Evolutionary conservation across 495 filamentous ascomycete genomes (phyloP), one percentile per base, ranked within the genome.

Genomic region (Talaromyces stipitatus): DNA sequence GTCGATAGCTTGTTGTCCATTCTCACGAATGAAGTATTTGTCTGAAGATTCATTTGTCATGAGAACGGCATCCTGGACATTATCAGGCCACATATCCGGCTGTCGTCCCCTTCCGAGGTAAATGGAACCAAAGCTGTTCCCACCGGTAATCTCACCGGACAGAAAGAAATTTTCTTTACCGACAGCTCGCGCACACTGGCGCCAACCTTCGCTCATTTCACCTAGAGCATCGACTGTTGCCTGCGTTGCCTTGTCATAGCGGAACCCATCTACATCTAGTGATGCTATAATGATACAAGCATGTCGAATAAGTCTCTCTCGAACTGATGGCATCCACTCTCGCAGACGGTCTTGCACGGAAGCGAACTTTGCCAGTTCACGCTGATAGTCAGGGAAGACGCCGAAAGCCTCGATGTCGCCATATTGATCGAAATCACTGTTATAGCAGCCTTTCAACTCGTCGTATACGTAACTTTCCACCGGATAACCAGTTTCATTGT

Each of bases 291-390:
- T 72, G 67, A 87, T 82, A 65, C 86, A 89, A 4, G 85, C 85
- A 56, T 89, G 86, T 26, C 74, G 78, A 43, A 80, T 74, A 27
- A 90, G 66, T 45, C 82, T 80, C 32, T 80, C 72, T 23, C 74
- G 66, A 2, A 89, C 86, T 30, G 74, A 73, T 3, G 84, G 82
- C 10, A 78, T 62, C 86, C 86, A 90, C 60, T 88, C 86, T 27
- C 86, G 82, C 9, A 90, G 73, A 57, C 86, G 84, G 62, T 90
- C 86, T 66, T 90, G 86, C 3, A 89, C 87, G 32, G 80, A 87
- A 28, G 85, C 84, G 64, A 89, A 89, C 61, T 89, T 89, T 12
- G 85, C 79, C 43, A 90, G 72, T 67, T 89, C 79, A 61, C 78
- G 76, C 62, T 86, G 70, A 80, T 82, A 89, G 61, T 87, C 84